phyloP scores from a whole-genome alignment of 148 eudicot species.

The Diospyros lotus region DNA sequence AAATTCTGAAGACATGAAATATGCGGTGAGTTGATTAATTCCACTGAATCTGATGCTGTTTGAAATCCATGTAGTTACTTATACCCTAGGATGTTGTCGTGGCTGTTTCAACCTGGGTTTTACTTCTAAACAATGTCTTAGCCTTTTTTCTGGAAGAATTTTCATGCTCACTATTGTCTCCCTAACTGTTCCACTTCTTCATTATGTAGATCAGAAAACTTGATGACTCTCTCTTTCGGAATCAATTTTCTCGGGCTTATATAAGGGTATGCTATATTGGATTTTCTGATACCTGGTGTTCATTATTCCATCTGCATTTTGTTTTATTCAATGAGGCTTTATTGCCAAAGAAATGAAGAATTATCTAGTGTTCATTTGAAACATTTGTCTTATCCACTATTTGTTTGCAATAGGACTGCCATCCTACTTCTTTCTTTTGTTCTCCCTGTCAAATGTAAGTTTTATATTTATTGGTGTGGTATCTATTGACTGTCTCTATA shows the following conservation, averaged over 20 bases:
- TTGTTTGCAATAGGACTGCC: background rate
- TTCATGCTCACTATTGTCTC: too few relatives aligned
- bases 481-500: constrained; percentile 11
- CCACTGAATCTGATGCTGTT: background rate
- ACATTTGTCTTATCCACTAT: background rate
- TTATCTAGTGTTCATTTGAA: background rate
- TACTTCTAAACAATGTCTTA: background rate
- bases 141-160: too few relatives aligned
- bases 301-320: background rate
- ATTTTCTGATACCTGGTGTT: background rate
- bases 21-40: constrained; percentile 54
- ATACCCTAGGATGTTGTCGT: background rate
- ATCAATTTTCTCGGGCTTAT: constrained; percentile 58
- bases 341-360: background rate
- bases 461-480: background rate
- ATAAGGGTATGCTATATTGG: constrained; percentile 47
- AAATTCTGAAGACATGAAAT: constrained; percentile 74
- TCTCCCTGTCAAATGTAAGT: too few relatives aligned
- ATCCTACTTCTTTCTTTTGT: background rate
- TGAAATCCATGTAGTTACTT: background rate
- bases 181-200: background rate
- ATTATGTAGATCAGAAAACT: constrained; percentile 68
- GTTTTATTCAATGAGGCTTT: background rate
- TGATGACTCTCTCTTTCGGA: constrained; percentile 72
- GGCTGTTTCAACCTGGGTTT: too few relatives aligned